Evolutionary conservation across 179 eudicot species (phyloP).

Genomic region (Beta lomatogona): DNA sequence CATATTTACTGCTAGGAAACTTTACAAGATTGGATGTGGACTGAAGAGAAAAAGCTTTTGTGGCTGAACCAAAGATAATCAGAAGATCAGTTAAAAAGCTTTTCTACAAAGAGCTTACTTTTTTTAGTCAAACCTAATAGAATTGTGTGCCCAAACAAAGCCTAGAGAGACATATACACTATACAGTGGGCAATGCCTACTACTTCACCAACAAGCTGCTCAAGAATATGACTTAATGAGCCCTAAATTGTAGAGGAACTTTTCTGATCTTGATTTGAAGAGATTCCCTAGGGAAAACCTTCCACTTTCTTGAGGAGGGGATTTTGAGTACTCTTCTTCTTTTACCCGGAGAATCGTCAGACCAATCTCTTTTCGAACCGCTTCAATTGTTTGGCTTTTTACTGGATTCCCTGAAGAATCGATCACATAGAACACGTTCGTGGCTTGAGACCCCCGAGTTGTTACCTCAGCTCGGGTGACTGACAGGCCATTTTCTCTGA

Average conservation of each 20-base stretch:
- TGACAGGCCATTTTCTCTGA: constrained; percentile 84
- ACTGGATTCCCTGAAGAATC: constrained; percentile 72
- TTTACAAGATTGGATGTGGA: constrained; percentile 22
- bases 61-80: constrained; percentile 17
- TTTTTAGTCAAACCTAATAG: constrained; percentile 16
- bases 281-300: constrained; percentile 66
- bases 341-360: constrained; percentile 55
- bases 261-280: constrained; percentile 76
- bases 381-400: constrained; percentile 71
- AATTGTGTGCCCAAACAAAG: constrained; percentile 18
- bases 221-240: constrained; percentile 68
- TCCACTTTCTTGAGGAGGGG: constrained; percentile 44
- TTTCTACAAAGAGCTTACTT: constrained; percentile 3
- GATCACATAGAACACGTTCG: constrained; percentile 70
- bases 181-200: constrained; percentile 12
- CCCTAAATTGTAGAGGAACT: constrained; percentile 77
- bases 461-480: constrained; percentile 86
- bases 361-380: constrained; percentile 72
- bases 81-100: constrained; percentile 19
- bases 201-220: constrained; percentile 16
- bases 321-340: constrained; percentile 49
- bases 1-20: constrained; percentile 17
- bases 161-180: neutral
- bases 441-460: constrained; percentile 73
- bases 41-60: constrained; percentile 3